Base-by-base conservation (phyloP, 805 yeast species). In the Tetrapisispora fleetii region DNA sequence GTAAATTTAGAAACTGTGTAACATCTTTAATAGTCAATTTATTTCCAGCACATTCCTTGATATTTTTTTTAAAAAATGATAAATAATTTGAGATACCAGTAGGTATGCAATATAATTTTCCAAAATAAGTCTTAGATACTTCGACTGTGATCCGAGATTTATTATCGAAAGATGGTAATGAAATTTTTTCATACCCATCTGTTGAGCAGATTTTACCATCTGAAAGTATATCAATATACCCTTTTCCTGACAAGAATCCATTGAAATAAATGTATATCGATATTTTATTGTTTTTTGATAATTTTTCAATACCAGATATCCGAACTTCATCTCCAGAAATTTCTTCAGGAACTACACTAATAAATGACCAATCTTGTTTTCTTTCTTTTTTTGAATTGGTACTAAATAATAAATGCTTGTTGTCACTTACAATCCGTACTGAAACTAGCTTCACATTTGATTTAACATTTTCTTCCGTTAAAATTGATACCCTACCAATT, bases 311-410 rank as follows among this genome's bases (percentile, higher is more conserved):
- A 38, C 85, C 85, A 52, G 76, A 72, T 16, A 86, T 70, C 58
- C 79, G 79, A 42, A 88, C 75, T 35, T 77, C 71, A 62, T 87
- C 95, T 35, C 90, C 85, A 49, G 87, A 70, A 14, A 72, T 70
- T 65, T 88, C 96, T 38, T 77, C 81, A 1, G 87, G 79, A 54
- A 74, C 72, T 13, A 84, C 86, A 2, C 91, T 80, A 10, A 85
- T 75, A 57, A 88, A 85, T 48, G 77, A 79, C 95, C 95, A 87
- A 8, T 64, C 52, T 24, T 69, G 62, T 38, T 67, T 19, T 14
- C 6, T 14, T 2, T 4, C 27, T 10, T 37, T 32, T 18, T 24
- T 30, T 6, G 43, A 32, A 28, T 63, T 10, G 72, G 73, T 16
- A 64, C 60, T 58, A 80, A 86, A 63, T 82, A 82, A 0, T 85